Conservation (phyloP, 331 rosid species). For the Erythrophleum ivorense region DNA sequence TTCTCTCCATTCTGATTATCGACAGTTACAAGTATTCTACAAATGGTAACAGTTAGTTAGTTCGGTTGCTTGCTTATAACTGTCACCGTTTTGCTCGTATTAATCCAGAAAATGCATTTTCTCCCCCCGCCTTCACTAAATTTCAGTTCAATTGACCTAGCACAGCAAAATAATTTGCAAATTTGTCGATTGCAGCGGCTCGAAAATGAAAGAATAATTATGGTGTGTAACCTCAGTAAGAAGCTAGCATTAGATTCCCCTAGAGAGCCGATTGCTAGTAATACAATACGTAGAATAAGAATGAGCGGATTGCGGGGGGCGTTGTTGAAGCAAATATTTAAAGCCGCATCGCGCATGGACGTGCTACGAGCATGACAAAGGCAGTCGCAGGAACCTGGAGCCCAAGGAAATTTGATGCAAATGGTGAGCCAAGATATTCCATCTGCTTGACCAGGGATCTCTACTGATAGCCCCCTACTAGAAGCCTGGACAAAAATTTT, state of each 20-base stretch:
- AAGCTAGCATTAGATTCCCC: too few relatives aligned
- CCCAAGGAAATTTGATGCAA: neutral
- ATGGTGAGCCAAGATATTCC: neutral
- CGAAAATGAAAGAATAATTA: neutral
- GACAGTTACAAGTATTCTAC: neutral
- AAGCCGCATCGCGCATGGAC: neutral
- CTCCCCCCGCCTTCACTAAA: neutral
- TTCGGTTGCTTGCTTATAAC: neutral
- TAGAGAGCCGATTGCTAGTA: neutral
- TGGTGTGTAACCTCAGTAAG: neutral
- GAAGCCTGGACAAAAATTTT: too few relatives aligned
- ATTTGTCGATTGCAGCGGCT: neutral
- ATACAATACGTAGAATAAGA: neutral
- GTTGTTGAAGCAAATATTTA: neutral
- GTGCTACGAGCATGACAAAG: neutral
- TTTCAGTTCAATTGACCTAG: neutral
- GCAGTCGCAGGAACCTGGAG: neutral
- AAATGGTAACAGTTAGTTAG: neutral
- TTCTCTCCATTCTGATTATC: neutral
- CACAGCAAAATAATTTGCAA: neutral
- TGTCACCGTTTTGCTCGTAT: neutral
- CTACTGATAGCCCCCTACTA: too few relatives aligned
- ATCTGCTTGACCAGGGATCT: too few relatives aligned
- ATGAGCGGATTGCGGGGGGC: neutral
- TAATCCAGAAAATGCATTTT: constrained; percentile 16